Evolutionary conservation across 192 early-diverging fungal species (phyloP), one percentile per base, ranked within the genome.

Genomic region (Physocladia obscura): DNA sequence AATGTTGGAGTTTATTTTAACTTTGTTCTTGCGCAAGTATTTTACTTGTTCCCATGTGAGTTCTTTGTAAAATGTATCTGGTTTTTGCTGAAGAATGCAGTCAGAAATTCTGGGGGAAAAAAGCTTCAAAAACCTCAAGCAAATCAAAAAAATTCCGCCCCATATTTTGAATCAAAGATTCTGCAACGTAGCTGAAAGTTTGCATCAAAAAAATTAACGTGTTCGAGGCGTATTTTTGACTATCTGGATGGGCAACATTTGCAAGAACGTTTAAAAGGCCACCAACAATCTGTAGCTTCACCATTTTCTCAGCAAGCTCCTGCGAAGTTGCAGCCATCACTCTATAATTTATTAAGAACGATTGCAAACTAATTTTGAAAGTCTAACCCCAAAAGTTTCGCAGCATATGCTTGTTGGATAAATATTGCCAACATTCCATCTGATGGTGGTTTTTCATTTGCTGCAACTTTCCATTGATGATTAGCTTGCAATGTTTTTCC

Each of bases 321-420:
- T 62, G 52, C 11, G 68, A 70, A 2, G 73, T 73, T 0, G 82
- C 81, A n/a, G 83, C 81, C 31, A 88, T 73, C 2, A 80, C 71
- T n/a, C 85, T 86, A 24, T 47, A 11, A 47, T 11, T 47, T 11
- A 47, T 11, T 47, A n/a, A 22, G 54, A 11, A 11, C 13, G 11
- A 15, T 38, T 32, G 11, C 4, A 36, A 60, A 60, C 17, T 15
- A n/a, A 39, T 8, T 31, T 30, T n/a, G 1, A 15, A 58, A 26
- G 69, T 40, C 49, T 49, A 63, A 87, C 85, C 86, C 85, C 17
- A 88, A 61, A 1, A 88, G 62, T 48, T 83, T 82, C 1, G 86
- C 79, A 4, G 84, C 83, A 65, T 88, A 88, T 2, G 84, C 77
- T 70, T 88, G 86, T 62, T 88, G 86, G 35, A 87, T 74, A 59